Base-by-base conservation (phyloP, 352 stramenopile species). In the Pythium volutum region DNA sequence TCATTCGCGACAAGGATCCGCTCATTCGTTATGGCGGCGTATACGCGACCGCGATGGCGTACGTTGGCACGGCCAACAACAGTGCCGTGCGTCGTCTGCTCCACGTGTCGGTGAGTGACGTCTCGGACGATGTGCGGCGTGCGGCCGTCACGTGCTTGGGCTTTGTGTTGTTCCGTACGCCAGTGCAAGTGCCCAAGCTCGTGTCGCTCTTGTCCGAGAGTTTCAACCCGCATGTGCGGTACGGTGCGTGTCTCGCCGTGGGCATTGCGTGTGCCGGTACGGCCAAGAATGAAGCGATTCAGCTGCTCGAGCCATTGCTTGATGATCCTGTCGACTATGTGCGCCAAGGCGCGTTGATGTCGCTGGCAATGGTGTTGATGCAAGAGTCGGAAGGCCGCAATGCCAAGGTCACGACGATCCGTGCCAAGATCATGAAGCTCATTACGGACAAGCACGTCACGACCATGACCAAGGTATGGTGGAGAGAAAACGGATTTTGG, bases 211-310 rank as follows among this genome's bases (percentile, higher is more conserved):
- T 99, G n/a, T 86, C 98, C 2, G 97, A 99, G 67, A 98, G 89
- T 66, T 99, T 99, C 79, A 99, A 99, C 79, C 96, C 98, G 38
- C 97, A 99, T 79, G 97, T 99, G 31, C 93, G 98, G 45, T 99
- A 99, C 75, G 97, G 97, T 14, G 96, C 97, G 59, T 99, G 97
- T 76, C 97, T 99, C 59, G 97, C 98, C 2, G 95, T 99, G 9
- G 98, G 97, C 36, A 99, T 99, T 72, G 96, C 97, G 18, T 99
- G 97, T 75, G 93, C 97, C 29, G 97, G 96, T 47, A 98, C 96
- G 9, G 97, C 93, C n/a, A 96, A 98, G 76, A 84, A 96, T 54
- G 96, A 99, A 73, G 97, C 96, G 38, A 93, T 99, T 56, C 89
- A 97, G 38, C 77, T 99, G 55, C 77, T 99, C 20, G 93, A 99